Evolutionary conservation across 192 early-diverging fungal species (phyloP), one percentile per base, ranked within the genome.

Genomic region (Coemansia sp.): DNA sequence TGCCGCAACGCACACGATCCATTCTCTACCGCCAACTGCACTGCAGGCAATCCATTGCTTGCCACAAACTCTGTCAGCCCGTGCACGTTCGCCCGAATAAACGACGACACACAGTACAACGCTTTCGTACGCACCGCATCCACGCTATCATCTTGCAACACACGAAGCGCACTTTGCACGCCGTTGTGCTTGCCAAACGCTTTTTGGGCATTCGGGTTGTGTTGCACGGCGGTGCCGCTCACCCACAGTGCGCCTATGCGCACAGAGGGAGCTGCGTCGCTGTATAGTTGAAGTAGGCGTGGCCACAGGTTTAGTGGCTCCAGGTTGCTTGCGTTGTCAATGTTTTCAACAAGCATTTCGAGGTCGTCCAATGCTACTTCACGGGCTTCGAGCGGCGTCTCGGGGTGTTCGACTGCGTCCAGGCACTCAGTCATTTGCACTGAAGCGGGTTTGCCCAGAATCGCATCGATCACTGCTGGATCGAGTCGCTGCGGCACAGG

Each of bases 261-360:
- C 24, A 95, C 61, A 56, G 79, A 67, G 0, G 79, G 67, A 41
- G 89, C 85, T 1, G 62, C 53, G 39, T 86, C 80, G 15, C 63
- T 29, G 54, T 60, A 68, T 9, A 72, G 69, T 19, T 53, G 21
- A 15, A 96, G 57, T 15, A 99, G 75, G 8, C 88, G 83, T 47
- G 86, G 84, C 95, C 95, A 99, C 58, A 99, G 84, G 9, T 85
- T 86, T 65, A 99, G 87, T n/a, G 91, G 89, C 63, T 86, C 84
- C 50, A 99, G 77, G 74, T 99, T 89, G 61, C 83, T 87, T 19
- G 95, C 95, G 75, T 96, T 96, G 80, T 97, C 93, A 19, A 94
- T 85, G 29, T 88, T 86, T 69, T 92, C 92, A 5, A 93, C 88
- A 17, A 93, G 79, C 87, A 95, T 84, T 79, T 99, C 95, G 12